Percentiles rank a stretch among this genome's conserved stretches.
Evolutionary conservation across 2,329 filamentous ascomycete genomes (phyloP).

Genomic region (Cladosporium sp.): DNA sequence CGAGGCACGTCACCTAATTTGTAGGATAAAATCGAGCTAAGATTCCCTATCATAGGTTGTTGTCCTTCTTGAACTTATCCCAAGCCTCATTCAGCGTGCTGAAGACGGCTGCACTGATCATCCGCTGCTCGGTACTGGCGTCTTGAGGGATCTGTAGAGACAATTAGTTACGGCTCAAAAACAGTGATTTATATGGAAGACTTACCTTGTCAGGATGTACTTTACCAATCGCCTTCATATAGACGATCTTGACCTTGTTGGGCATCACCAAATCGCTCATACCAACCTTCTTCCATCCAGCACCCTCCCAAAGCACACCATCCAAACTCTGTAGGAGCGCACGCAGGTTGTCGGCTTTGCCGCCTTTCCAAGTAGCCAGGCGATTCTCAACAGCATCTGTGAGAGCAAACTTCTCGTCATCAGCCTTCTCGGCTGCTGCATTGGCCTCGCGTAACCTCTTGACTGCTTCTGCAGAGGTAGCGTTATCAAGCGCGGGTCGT

Average conservation of each 20-base stretch:
- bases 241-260: constrained; percentile 93
- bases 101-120: constrained; percentile 64
- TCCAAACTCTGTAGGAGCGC: constrained; percentile 85
- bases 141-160: constrained; percentile 54
- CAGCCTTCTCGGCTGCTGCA: constrained; percentile 75
- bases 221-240: constrained; percentile 99
- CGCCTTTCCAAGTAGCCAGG: constrained; percentile 77
- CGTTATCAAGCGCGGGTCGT: constrained; percentile 27
- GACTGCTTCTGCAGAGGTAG: constrained; percentile 64
- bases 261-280: constrained; percentile 90
- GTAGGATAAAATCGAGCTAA: too few relatives aligned
- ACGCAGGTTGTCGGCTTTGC: constrained; percentile 87
- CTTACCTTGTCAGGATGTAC: constrained; percentile 97
- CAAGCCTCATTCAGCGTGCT: constrained; percentile 63
- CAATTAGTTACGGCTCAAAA: not conserved
- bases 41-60: constrained; percentile 43
- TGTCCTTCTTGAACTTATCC: constrained; percentile 65
- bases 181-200: not conserved
- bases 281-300: constrained; percentile 95
- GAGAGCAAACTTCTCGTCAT: constrained; percentile 90
- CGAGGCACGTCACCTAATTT: too few relatives aligned
- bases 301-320: constrained; percentile 82
- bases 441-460: constrained; percentile 79
- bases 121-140: constrained; percentile 63
- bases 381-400: constrained; percentile 79